Conservation (phyloP, 2,329 filamentous ascomycete species). For the Stachybotrys elegans region DNA sequence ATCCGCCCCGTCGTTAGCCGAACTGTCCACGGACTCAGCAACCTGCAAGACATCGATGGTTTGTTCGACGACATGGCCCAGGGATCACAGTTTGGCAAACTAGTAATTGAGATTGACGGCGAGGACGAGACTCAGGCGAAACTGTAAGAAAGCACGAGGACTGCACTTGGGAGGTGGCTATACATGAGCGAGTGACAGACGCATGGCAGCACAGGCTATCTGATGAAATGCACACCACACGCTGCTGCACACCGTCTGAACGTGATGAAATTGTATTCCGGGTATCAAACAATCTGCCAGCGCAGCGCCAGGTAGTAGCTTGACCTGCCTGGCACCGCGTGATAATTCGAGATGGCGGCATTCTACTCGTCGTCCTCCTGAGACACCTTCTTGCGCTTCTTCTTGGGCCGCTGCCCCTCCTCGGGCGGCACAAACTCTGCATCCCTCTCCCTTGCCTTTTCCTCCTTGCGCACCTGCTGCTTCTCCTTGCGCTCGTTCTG, state of each 20-base stretch:
- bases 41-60: slow-evolving; percentile 71
- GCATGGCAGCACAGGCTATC: too few species aligned
- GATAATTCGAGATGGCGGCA: too few species aligned
- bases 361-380: slow-evolving; percentile 24
- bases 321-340: too few species aligned
- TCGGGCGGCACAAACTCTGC: slow-evolving; percentile 84
- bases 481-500: slow-evolving; percentile 78
- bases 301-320: too few species aligned
- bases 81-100: slow-evolving; percentile 84
- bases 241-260: too few species aligned
- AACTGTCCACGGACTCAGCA: slow-evolving; percentile 66
- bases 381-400: slow-evolving; percentile 55
- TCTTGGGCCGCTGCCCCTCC: slow-evolving; percentile 61
- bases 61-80: slow-evolving; percentile 86
- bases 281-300: too few species aligned
- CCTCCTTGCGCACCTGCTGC: slow-evolving; percentile 81
- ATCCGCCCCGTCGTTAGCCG: slow-evolving; percentile 75
- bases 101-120: slow-evolving; percentile 69
- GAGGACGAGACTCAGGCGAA: slow-evolving; percentile 29
- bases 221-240: too few species aligned
- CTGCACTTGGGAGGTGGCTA: background rate
- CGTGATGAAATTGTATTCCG: too few species aligned
- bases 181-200: background rate
- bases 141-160: slow-evolving; percentile 27
- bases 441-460: slow-evolving; percentile 79